Evolutionary conservation across 2,329 filamentous ascomycete genomes (phyloP).

Genomic region (Fusarium sp.): DNA sequence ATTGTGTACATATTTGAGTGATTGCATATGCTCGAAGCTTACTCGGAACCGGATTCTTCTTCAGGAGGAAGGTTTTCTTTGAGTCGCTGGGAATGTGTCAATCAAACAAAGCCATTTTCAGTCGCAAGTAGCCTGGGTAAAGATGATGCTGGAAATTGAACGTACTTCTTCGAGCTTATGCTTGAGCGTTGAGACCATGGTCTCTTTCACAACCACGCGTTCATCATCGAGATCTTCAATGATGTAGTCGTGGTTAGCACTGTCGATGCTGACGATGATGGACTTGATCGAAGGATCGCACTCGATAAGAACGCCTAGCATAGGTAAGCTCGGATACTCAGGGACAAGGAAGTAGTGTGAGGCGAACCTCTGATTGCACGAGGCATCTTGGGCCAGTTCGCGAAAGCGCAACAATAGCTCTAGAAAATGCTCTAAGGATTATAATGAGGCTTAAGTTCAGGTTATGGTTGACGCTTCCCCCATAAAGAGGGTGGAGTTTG

Average conservation of each 20-base stretch:
- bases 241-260: slow-evolving; percentile 75
- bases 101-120: not conserved
- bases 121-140: not conserved
- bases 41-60: slow-evolving; percentile 63
- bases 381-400: slow-evolving; percentile 55
- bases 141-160: not conserved
- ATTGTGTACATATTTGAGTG: not conserved
- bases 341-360: not conserved
- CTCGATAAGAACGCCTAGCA: slow-evolving; percentile 75
- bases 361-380: slow-evolving; percentile 64
- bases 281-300: slow-evolving; percentile 90
- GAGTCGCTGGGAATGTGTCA: slow-evolving; percentile 51
- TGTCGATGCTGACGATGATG: slow-evolving; percentile 82
- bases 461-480: slow-evolving; percentile 5
- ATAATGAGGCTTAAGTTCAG: slow-evolving; percentile 4
- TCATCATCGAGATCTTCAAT: slow-evolving; percentile 84
- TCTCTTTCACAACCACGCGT: slow-evolving; percentile 78
- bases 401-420: not conserved
- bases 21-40: slow-evolving; percentile 21
- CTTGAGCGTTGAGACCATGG: slow-evolving; percentile 75
- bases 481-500: slow-evolving; percentile 9
- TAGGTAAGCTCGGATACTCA: not conserved
- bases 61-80: slow-evolving; percentile 62
- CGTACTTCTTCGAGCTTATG: slow-evolving; percentile 72
- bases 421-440: not conserved